These are phyloP conservation scores for Hyaloperonospora brassicae DNA, from an alignment of 352 stramenopile genomes.

Conservation along the genomic window DNA sequence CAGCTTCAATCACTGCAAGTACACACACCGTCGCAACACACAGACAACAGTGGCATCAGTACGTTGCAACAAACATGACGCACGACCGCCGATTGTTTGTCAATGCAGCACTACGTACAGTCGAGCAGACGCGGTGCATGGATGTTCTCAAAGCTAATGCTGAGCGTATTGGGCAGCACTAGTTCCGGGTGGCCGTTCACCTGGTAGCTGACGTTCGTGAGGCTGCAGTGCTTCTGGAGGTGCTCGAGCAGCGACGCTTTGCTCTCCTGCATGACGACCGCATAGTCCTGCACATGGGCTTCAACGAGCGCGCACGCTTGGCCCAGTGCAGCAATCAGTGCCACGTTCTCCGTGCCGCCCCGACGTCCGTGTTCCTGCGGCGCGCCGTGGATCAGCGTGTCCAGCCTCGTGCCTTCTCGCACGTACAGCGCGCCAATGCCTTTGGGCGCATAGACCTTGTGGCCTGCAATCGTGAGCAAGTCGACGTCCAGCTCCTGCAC, in stretches of 20 bases:
- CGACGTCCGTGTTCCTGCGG: slow-evolving; percentile 88
- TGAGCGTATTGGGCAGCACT: slow-evolving; percentile 94
- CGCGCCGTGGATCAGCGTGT: slow-evolving; percentile 86
- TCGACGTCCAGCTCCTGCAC: slow-evolving; percentile 85
- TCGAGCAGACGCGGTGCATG: slow-evolving; percentile 78
- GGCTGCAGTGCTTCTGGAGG: slow-evolving; percentile 40
- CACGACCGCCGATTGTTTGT: neutral
- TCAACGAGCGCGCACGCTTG: slow-evolving; percentile 66
- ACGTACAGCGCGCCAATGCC: slow-evolving; percentile 79
- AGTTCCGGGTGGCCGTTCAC: slow-evolving; percentile 80
- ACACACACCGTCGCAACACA: neutral
- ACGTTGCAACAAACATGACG: neutral
- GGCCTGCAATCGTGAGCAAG: slow-evolving; percentile 93
- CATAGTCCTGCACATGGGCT: slow-evolving; percentile 65
- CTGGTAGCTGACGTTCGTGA: slow-evolving; percentile 45
- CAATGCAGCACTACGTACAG: slow-evolving; percentile 26
- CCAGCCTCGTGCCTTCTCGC: slow-evolving; percentile 31
- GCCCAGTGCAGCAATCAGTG: slow-evolving; percentile 90
- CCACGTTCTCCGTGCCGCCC: slow-evolving; percentile 95
- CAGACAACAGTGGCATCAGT: slow-evolving; percentile 2
- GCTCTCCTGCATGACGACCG: slow-evolving; percentile 55
- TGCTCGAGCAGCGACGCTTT: slow-evolving; percentile 46
- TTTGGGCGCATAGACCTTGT: slow-evolving; percentile 98
- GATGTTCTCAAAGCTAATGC: slow-evolving; percentile 88
- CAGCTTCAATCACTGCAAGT: slow-evolving; percentile 57